Percentiles rank a stretch among this genome's conserved stretches.
Conservation (phyloP, 2,329 filamentous ascomycete genomes). For the Curvularia lunata region DNA sequence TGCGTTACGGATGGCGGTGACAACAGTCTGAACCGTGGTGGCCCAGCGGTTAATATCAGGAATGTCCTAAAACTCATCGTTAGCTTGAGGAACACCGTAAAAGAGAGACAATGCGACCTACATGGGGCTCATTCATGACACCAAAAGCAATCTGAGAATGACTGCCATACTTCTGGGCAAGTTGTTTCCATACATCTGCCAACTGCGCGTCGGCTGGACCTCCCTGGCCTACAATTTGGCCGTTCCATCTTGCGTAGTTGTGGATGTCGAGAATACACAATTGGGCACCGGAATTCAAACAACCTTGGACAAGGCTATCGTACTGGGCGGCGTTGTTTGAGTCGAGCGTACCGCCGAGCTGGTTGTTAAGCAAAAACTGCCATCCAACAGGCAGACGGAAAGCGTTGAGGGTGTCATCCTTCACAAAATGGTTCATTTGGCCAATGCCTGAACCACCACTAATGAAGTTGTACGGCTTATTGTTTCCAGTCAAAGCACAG, state of each 20-base stretch:
- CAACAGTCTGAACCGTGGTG: constrained; percentile 65
- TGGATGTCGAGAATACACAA: constrained; percentile 64
- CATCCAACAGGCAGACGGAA: constrained; percentile 65
- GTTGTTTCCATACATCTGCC: constrained; percentile 62
- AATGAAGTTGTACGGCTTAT: constrained; percentile 30
- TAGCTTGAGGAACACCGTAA: constrained; percentile 52
- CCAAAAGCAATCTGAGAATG: constrained; percentile 66
- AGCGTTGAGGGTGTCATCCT: constrained; percentile 61
- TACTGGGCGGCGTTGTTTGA: constrained; percentile 57
- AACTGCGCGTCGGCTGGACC: constrained; percentile 67
- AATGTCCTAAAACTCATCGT: constrained; percentile 9
- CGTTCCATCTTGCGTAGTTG: constrained; percentile 63
- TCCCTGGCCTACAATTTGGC: constrained; percentile 68
- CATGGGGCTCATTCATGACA: constrained; percentile 73
- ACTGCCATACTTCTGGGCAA: constrained; percentile 63
- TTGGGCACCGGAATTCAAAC: constrained; percentile 60
- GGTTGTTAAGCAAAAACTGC: constrained; percentile 65
- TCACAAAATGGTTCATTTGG: constrained; percentile 65
- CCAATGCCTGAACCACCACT: constrained; percentile 47
- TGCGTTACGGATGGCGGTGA: constrained; percentile 68
- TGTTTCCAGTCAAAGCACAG: constrained; percentile 27
- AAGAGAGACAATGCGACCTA: constrained; percentile 30
- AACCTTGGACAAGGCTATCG: constrained; percentile 63
- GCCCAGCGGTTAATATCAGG: constrained; percentile 56
- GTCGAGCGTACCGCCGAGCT: constrained; percentile 60